These are phyloP conservation scores for Poa pratensis DNA, from an alignment of 176 grass and related monocot genomes.

Conservation along the genomic window DNA sequence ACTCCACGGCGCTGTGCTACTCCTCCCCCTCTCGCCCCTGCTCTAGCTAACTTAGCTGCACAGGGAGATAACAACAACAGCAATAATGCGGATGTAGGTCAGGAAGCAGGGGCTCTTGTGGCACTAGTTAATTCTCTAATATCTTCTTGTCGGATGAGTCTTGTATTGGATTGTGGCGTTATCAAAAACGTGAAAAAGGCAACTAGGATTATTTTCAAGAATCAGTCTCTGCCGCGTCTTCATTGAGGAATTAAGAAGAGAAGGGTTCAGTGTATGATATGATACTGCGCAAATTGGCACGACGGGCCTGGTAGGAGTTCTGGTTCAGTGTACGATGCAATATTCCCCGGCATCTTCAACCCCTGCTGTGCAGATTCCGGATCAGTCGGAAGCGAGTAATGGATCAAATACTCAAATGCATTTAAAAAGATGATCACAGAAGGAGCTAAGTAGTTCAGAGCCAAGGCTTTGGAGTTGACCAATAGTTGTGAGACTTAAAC, in stretches of 20 bases:
- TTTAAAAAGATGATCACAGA: neutral
- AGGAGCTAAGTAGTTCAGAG: neutral
- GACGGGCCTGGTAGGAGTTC: neutral
- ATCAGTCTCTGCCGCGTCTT: neutral
- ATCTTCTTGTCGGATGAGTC: neutral
- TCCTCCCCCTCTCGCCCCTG: too few relatives aligned
- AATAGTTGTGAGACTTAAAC: neutral
- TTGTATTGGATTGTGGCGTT: neutral
- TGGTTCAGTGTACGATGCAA: neutral
- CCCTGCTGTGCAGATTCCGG: neutral
- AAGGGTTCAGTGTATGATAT: neutral
- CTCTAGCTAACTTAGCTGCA: too few relatives aligned
- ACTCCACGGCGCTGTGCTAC: too few relatives aligned
- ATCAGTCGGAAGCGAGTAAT: neutral
- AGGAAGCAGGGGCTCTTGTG: too few relatives aligned
- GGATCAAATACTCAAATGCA: neutral
- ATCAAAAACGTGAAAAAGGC: neutral
- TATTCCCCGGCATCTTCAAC: neutral
- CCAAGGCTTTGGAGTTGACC: neutral
- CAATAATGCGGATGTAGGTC: too few relatives aligned
- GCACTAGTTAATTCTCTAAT: neutral
- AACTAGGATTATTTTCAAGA: neutral
- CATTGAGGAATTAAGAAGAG: neutral
- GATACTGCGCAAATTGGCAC: neutral
- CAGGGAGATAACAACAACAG: too few relatives aligned